Conservation (phyloP, 1,284 basidiomycete genomes). For the Cutaneotrichosporon arboriforme region DNA sequence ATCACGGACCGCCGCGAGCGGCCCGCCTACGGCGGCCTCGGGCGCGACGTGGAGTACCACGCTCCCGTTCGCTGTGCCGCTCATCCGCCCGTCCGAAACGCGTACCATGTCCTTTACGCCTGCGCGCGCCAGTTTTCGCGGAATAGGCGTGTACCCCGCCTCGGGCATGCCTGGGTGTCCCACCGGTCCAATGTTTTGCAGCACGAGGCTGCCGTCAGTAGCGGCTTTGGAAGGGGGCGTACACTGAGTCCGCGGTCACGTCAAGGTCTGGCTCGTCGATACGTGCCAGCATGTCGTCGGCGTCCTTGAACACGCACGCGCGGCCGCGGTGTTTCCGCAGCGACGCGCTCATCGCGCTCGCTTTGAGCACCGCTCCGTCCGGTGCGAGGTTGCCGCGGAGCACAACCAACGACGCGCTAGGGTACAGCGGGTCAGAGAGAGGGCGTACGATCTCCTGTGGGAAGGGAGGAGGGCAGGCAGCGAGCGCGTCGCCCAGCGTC, state of each 20-base stretch:
- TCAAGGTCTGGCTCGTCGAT: constrained; percentile 37
- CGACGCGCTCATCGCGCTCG: constrained; percentile 31
- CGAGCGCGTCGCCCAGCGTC: constrained; percentile 42
- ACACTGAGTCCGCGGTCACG: constrained; percentile 31
- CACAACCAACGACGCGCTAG: constrained; percentile 31
- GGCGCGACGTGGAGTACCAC: constrained; percentile 45
- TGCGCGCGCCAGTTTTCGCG: constrained; percentile 35
- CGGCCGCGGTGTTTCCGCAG: constrained; percentile 30
- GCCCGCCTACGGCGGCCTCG: constrained; percentile 44
- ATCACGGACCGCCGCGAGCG: constrained; percentile 38
- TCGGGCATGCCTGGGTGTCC: constrained; percentile 48
- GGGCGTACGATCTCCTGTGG: constrained; percentile 38
- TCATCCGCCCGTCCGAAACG: constrained; percentile 44
- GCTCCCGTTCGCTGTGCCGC: constrained; percentile 41
- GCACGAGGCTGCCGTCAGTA: constrained; percentile 26
- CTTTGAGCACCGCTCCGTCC: constrained; percentile 37
- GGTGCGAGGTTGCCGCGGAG: constrained; percentile 45
- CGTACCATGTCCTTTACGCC: constrained; percentile 46
- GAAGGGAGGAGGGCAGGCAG: constrained; percentile 19
- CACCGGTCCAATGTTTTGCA: constrained; percentile 42
- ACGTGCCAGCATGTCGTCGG: constrained; percentile 32
- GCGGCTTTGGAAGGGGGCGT: background rate
- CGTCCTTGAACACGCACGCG: constrained; percentile 35
- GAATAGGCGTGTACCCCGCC: constrained; percentile 44
- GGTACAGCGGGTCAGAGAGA: constrained; percentile 31